These are phyloP conservation scores for Benincasa hispida DNA, from an alignment of 306 rosid genomes.

Conservation along the genomic window DNA sequence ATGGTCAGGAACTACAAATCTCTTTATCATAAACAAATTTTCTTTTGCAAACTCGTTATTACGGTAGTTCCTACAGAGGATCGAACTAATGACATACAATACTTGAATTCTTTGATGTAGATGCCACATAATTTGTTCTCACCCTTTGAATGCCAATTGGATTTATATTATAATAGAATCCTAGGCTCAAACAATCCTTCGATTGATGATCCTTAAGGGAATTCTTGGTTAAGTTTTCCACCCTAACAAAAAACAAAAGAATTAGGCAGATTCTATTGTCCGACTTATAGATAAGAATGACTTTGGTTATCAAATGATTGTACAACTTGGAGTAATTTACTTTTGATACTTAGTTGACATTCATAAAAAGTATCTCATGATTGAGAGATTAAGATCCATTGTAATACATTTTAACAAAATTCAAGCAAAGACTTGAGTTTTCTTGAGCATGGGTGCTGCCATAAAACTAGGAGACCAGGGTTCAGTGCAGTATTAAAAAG, in stretches of 20 bases:
- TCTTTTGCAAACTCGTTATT: not conserved
- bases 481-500: not conserved
- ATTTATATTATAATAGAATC: not conserved
- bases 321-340: no score
- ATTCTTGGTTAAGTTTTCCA: not conserved
- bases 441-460: not conserved
- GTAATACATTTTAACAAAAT: not conserved
- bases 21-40: not conserved
- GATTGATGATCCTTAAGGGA: not conserved
- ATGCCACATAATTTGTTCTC: not conserved
- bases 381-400: not conserved
- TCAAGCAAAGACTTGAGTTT: not conserved
- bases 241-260: not conserved
- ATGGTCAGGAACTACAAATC: not conserved
- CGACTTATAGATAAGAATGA: not conserved
- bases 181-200: not conserved
- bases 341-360: not conserved
- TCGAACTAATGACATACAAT: not conserved
- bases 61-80: not conserved
- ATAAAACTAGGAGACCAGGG: not conserved
- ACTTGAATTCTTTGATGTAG: not conserved
- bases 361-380: not conserved
- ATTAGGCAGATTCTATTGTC: not conserved
- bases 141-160: not conserved
- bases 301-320: no score